A percentile compares a stretch with the other conserved stretches of the same genome.
Conservation (phyloP, 2,329 filamentous ascomycete genomes). For the Geosmithia morbida region DNA sequence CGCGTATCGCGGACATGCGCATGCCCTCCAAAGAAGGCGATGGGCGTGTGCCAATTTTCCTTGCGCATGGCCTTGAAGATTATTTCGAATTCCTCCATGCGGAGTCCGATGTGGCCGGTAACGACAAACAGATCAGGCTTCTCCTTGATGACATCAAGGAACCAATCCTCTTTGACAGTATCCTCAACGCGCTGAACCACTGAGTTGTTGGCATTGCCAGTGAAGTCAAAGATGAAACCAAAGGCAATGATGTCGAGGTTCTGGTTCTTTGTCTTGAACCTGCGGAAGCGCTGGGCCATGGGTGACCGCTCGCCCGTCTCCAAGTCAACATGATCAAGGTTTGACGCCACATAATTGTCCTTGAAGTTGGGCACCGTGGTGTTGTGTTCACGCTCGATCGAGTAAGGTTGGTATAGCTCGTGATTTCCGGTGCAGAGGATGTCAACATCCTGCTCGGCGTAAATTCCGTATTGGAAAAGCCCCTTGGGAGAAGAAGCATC, state of each 20-base stretch:
- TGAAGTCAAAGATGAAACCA: constrained; percentile 92
- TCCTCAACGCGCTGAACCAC: constrained; percentile 68
- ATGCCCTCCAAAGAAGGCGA: constrained; percentile 86
- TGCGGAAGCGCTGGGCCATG: constrained; percentile 69
- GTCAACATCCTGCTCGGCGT: constrained; percentile 71
- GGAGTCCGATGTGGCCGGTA: constrained; percentile 70
- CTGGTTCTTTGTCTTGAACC: constrained; percentile 84
- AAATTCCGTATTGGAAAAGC: constrained; percentile 75
- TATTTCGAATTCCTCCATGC: constrained; percentile 63
- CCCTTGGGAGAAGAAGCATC: constrained; percentile 82
- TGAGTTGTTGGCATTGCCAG: constrained; percentile 80
- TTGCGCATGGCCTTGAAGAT: constrained; percentile 69
- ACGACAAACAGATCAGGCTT: constrained; percentile 81
- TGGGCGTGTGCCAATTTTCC: constrained; percentile 66
- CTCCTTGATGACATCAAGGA: constrained; percentile 70
- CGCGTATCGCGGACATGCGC: constrained; percentile 77
- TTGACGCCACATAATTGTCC: constrained; percentile 74
- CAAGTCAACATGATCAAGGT: constrained; percentile 74
- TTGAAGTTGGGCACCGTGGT: constrained; percentile 74
- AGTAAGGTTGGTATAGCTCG: constrained; percentile 75
- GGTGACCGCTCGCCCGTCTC: constrained; percentile 57
- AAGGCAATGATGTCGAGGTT: constrained; percentile 75
- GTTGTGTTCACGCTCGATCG: constrained; percentile 64
- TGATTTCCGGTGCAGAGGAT: constrained; percentile 84
- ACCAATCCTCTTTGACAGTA: constrained; percentile 76